phyloP scores from a whole-genome alignment of 2,329 filamentous ascomycete genomes.

The Monascus ruber region DNA sequence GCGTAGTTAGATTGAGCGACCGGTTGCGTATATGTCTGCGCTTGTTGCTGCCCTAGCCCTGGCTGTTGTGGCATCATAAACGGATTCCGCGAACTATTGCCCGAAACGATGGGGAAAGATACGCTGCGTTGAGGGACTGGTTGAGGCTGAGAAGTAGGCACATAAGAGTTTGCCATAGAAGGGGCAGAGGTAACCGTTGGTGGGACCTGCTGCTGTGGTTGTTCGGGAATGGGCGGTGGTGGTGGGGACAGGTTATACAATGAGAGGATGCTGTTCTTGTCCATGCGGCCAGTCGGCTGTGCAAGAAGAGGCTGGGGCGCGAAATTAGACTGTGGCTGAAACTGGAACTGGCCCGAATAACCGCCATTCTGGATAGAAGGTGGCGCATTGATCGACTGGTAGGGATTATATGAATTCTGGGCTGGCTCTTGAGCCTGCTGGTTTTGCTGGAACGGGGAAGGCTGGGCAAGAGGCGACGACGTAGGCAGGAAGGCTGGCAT shows the following conservation, averaged over 20 bases:
- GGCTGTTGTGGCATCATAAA: slow-evolving; percentile 7
- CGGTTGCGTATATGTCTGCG: not conserved
- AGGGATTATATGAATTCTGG: slow-evolving; percentile 21
- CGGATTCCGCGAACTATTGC: slow-evolving; percentile 15
- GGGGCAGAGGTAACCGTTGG: slow-evolving; percentile 11
- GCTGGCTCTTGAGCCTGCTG: slow-evolving; percentile 9
- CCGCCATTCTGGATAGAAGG: slow-evolving; percentile 13
- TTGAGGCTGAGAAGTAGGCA: slow-evolving; percentile 14
- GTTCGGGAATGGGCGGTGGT: slow-evolving; percentile 24
- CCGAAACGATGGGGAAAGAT: slow-evolving; percentile 10
- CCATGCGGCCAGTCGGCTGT: slow-evolving; percentile 33
- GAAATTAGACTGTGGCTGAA: slow-evolving; percentile 5
- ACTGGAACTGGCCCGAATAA: slow-evolving; percentile 17
- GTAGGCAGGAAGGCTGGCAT: slow-evolving; percentile 23
- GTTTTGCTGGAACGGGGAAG: slow-evolving; percentile 16
- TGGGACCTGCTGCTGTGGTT: slow-evolving; percentile 15
- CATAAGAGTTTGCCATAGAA: slow-evolving; percentile 9
- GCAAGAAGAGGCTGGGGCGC: slow-evolving; percentile 19
- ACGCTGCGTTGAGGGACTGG: slow-evolving; percentile 15
- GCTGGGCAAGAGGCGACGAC: slow-evolving; percentile 18
- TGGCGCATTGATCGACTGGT: slow-evolving; percentile 17
- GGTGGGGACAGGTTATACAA: slow-evolving; percentile 34
- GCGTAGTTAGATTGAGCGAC: slow-evolving; percentile 1
- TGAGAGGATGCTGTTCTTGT: slow-evolving; percentile 37
- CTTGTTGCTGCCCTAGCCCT: slow-evolving; percentile 1